Conservation (phyloP, 2,329 filamentous ascomycete species). For the Xenoacremonium recifei region DNA sequence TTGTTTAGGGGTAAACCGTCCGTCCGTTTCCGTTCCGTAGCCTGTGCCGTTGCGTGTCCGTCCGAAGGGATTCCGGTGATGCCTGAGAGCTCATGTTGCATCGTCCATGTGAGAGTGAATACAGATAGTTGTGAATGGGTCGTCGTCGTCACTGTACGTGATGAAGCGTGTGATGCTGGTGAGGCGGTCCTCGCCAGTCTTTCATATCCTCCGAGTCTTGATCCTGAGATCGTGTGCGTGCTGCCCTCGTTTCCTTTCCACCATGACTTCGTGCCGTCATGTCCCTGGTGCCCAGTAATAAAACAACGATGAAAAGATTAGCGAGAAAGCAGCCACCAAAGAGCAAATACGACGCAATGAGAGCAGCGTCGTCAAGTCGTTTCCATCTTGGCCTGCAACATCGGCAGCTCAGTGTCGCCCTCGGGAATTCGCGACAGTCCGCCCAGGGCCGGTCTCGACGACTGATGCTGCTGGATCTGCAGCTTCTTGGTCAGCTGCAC, state of each 20-base stretch:
- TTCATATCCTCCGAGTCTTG: too few species aligned
- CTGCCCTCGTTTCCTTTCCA: not conserved
- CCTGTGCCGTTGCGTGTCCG: too few species aligned
- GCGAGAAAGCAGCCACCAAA: conserved; percentile 15
- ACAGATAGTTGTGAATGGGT: too few species aligned
- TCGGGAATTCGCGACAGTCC: conserved; percentile 56
- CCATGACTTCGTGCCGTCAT: not conserved
- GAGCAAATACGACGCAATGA: conserved; percentile 4
- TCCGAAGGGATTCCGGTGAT: too few species aligned
- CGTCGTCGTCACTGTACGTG: too few species aligned
- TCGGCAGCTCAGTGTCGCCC: conserved; percentile 51
- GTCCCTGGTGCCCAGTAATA: conserved; percentile 5
- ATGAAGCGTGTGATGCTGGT: too few species aligned
- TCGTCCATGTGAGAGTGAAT: too few species aligned
- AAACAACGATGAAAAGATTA: too few species aligned
- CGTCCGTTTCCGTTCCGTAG: conserved; percentile 1
- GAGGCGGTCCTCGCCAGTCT: too few species aligned
- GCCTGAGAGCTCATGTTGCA: too few species aligned
- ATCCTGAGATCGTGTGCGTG: too few species aligned
- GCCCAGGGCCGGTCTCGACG: conserved; percentile 37
- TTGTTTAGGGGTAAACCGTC: conserved; percentile 16
- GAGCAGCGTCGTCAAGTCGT: conserved; percentile 19
- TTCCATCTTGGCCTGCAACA: conserved; percentile 29
- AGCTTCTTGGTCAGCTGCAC: conserved; percentile 85
- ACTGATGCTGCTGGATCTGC: conserved; percentile 59